Evolutionary conservation across 306 rosid genomes (phyloP).

Genomic region (Vicia villosa): DNA sequence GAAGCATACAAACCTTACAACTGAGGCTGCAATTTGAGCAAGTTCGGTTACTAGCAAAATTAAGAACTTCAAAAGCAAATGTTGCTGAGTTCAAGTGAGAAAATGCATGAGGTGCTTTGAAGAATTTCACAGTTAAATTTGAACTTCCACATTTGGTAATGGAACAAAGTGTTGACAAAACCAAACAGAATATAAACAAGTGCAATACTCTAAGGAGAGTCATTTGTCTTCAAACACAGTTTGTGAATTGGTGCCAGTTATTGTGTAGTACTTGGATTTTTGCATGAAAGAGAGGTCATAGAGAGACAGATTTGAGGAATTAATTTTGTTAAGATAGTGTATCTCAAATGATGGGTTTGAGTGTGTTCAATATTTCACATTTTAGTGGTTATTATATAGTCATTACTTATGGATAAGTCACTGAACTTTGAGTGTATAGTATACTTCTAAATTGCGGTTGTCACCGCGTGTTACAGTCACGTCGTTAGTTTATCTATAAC

Average conservation of each 20-base stretch:
- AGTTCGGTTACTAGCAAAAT: slow-evolving; percentile 30
- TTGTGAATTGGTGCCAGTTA: slow-evolving; percentile 18
- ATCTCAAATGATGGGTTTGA: slow-evolving; percentile 38
- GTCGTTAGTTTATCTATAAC: no score
- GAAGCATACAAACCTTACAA: slow-evolving; percentile 65
- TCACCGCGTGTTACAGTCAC: background rate
- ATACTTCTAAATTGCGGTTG: background rate
- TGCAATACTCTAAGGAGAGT: slow-evolving; percentile 43
- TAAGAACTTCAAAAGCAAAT: slow-evolving; percentile 65
- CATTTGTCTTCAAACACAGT: slow-evolving; percentile 44
- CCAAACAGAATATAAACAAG: slow-evolving; percentile 44
- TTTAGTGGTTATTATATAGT: slow-evolving; percentile 52
- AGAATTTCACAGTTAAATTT: slow-evolving; percentile 61
- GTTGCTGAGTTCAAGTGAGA: slow-evolving; percentile 74
- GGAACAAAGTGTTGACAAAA: slow-evolving; percentile 46
- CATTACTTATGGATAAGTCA: slow-evolving; percentile 47
- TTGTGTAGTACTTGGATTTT: slow-evolving; percentile 29
- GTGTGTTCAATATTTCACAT: slow-evolving; percentile 37
- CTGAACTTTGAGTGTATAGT: slow-evolving; percentile 32
- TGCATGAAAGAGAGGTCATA: slow-evolving; percentile 33
- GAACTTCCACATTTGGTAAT: slow-evolving; percentile 49
- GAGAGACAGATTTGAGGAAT: slow-evolving; percentile 19
- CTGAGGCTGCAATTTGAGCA: slow-evolving; percentile 64
- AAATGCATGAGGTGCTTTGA: slow-evolving; percentile 73
- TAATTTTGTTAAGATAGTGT: slow-evolving; percentile 35